phyloP scores from a whole-genome alignment of 1,284 basidiomycete species.

The Heterobasidion occidentale region DNA sequence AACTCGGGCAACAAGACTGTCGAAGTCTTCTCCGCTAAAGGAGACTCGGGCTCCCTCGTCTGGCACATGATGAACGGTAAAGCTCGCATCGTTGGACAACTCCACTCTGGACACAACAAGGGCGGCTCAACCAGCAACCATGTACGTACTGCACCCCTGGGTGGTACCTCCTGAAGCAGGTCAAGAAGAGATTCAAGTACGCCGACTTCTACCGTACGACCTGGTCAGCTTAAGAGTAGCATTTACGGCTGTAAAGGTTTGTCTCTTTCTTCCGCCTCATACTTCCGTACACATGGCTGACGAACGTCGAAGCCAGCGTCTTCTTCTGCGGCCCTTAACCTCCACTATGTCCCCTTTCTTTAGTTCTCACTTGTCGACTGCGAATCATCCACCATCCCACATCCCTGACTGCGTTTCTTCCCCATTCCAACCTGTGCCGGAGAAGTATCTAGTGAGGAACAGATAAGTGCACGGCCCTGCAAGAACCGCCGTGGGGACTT shows the following conservation, averaged over 20 bases:
- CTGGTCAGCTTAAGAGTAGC: conserved; percentile 6
- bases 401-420: not conserved
- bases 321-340: not conserved
- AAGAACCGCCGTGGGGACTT: too few relatives aligned
- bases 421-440: too few relatives aligned
- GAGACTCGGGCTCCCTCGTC: conserved; percentile 18
- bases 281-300: not conserved
- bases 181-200: conserved; percentile 16
- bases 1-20: conserved; percentile 5
- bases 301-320: not conserved
- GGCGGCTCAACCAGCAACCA: conserved; percentile 8
- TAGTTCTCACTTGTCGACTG: not conserved
- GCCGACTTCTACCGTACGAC: conserved; percentile 15
- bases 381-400: not conserved
- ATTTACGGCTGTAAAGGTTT: not conserved
- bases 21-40: conserved; percentile 13
- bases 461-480: too few relatives aligned
- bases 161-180: conserved; percentile 11
- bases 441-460: too few relatives aligned
- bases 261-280: not conserved
- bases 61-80: conserved; percentile 8
- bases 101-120: conserved; percentile 16
- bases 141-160: conserved; percentile 18
- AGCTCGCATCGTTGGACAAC: conserved; percentile 11
- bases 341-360: not conserved